Evolutionary conservation across 2,329 filamentous ascomycete genomes (phyloP).

Genomic region (Calcarisporium arbuscula): DNA sequence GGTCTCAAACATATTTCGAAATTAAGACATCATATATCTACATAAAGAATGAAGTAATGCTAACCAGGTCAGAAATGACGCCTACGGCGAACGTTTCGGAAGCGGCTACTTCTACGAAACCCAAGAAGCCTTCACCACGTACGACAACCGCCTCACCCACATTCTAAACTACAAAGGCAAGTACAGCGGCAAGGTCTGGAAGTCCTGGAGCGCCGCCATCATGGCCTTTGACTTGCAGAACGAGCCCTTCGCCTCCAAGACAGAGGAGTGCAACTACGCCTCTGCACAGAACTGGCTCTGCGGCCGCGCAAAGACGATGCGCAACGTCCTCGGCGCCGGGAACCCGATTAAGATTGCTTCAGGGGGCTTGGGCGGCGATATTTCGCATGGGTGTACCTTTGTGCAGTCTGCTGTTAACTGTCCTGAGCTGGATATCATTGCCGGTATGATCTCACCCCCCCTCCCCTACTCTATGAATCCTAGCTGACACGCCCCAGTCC

Average conservation of each 20-base stretch:
- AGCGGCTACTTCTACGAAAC: conserved; percentile 21
- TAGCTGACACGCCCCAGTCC: conserved; percentile 8
- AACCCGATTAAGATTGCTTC: conserved; percentile 23
- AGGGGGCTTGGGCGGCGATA: conserved; percentile 24
- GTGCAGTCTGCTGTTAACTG: conserved; percentile 19
- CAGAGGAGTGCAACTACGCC: conserved; percentile 1
- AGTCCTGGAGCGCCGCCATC: conserved; percentile 24
- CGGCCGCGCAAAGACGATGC: conserved; percentile 17
- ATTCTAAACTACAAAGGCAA: conserved; percentile 25
- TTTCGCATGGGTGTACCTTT: conserved; percentile 22
- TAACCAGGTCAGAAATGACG: conserved; percentile 9
- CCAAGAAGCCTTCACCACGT: conserved; percentile 20
- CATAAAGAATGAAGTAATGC: no score
- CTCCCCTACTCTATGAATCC: conserved; percentile 3
- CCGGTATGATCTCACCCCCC: no score
- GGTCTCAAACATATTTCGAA: neutral
- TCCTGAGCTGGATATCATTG: conserved; percentile 17
- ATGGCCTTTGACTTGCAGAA: conserved; percentile 27
- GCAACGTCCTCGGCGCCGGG: conserved; percentile 17
- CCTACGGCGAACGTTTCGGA: conserved; percentile 13
- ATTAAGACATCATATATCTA: neutral
- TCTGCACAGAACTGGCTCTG: conserved; percentile 20
- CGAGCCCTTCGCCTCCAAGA: conserved; percentile 19
- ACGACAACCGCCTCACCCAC: conserved; percentile 21
- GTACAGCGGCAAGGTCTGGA: conserved; percentile 23